A percentile compares a stretch with the other conserved stretches of the same genome.
Evolutionary conservation across 2,329 filamentous ascomycete genomes (phyloP).

Genomic region (Beauveria scarabaeidicola): DNA sequence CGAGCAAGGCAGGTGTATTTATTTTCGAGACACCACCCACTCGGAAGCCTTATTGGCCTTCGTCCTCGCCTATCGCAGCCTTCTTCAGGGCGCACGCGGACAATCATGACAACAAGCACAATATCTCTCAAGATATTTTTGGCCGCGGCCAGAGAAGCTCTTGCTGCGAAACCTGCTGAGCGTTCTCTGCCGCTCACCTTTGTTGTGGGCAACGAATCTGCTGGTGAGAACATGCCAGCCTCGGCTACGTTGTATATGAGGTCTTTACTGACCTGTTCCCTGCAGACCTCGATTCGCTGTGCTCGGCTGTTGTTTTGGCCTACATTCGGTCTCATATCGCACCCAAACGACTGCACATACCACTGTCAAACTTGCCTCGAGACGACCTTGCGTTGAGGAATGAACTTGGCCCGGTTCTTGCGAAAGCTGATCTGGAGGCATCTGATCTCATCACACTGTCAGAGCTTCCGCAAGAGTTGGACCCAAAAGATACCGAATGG

Average conservation of each 20-base stretch:
- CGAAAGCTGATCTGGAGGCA: slow-evolving; percentile 47
- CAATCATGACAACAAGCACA: slow-evolving; percentile 22
- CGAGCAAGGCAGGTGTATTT: not conserved
- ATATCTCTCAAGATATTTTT: slow-evolving; percentile 43
- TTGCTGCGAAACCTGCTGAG: slow-evolving; percentile 36
- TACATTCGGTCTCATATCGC: slow-evolving; percentile 59
- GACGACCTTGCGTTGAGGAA: slow-evolving; percentile 63
- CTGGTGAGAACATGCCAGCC: slow-evolving; percentile 34
- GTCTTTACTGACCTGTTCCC: not conserved
- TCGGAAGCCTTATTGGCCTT: not conserved
- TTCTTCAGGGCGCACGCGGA: not conserved
- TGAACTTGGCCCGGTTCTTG: slow-evolving; percentile 60
- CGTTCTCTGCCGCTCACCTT: slow-evolving; percentile 45
- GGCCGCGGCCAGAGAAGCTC: slow-evolving; percentile 36
- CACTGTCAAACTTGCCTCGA: slow-evolving; percentile 61
- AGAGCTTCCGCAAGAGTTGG: slow-evolving; percentile 37
- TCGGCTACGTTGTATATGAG: not conserved
- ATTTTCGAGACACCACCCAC: not conserved
- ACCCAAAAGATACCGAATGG: slow-evolving; percentile 54
- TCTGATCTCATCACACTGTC: slow-evolving; percentile 56
- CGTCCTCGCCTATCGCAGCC: not conserved
- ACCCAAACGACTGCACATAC: slow-evolving; percentile 54
- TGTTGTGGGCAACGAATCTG: slow-evolving; percentile 61
- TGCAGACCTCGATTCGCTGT: slow-evolving; percentile 71
- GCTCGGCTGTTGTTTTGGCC: slow-evolving; percentile 63